Base-by-base conservation (phyloP, 2,329 filamentous ascomycete genomes). In the Colletotrichum caudatum region DNA sequence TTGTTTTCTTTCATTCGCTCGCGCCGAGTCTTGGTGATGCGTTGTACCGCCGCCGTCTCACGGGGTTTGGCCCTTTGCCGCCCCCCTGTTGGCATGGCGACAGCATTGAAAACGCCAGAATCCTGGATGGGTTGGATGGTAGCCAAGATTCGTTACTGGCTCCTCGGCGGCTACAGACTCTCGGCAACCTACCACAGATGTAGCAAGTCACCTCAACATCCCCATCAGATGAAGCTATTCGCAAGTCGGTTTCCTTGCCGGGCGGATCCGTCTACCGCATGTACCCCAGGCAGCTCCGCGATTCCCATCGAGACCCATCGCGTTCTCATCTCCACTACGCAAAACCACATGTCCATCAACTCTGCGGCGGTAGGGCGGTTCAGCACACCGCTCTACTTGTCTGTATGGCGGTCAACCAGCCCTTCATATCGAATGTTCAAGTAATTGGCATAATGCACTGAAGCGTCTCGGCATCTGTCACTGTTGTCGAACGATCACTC, bases 1-100 rank as follows among this genome's bases (percentile, higher is more conserved):
- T 64, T 69, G 65, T 57, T 71, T 71, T 41, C 20, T n/a, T 68
- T 35, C 56, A 66, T 50, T 71, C 64, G 64, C 54, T 58, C 23
- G 37, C 53, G 29, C 53, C 26, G 64, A 67, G 53, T 71, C 69
- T 69, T 64, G 69, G 69, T 69, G 69, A 71, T 71, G 69, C 69
- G 69, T 60, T 69, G 59, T 69, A 56, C n/a, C 60, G 54, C n/a
- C 60, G 46, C 37, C n/a, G n/a, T 50, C 33, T 33, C 37, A 62
- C 44, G 33, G 23, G 60, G 58, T 33, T 58, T 66, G 66, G 50
- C 58, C 46, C 37, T 71, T 62, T 53, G 57, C 51, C 64, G 58
- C 50, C 61, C 59, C 33, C 62, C 41, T 63, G 69, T 69, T 72
- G 69, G 53, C 65, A 64, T 61, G 66, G 69, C 59, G 69, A 72